Conservation (phyloP, 441 rosid genomes). For the Pelargonium fulgidum region DNA sequence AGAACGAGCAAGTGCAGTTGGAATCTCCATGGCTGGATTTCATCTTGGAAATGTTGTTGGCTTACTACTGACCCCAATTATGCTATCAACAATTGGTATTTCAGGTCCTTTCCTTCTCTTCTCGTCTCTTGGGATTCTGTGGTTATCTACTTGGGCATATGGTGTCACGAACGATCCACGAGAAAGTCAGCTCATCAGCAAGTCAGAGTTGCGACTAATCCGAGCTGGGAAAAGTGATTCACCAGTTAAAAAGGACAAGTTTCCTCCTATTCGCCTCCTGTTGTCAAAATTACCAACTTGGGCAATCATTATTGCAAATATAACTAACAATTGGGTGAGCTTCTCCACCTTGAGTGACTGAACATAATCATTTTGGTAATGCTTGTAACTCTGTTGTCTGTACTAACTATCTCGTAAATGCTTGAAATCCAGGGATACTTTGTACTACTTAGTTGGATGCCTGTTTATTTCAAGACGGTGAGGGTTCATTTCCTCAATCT, state of each 20-base stretch:
- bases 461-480: slow-evolving; percentile 85
- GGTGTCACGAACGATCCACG: slow-evolving; percentile 56
- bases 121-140: slow-evolving; percentile 57
- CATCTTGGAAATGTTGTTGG: slow-evolving; percentile 89
- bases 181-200: slow-evolving; percentile 49
- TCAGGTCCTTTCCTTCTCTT: slow-evolving; percentile 77
- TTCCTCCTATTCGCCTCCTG: slow-evolving; percentile 50
- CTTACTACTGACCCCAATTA: slow-evolving; percentile 61
- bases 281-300: slow-evolving; percentile 71
- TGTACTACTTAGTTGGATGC: slow-evolving; percentile 98
- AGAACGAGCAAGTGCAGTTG: slow-evolving; percentile 84
- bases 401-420: slow-evolving; percentile 7
- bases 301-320: slow-evolving; percentile 80
- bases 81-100: slow-evolving; percentile 63
- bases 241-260: slow-evolving; percentile 19
- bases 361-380: not conserved
- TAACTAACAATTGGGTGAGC: slow-evolving; percentile 88
- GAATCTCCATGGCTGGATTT: slow-evolving; percentile 91
- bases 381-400: not conserved
- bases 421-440: slow-evolving; percentile 69
- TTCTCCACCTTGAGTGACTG: slow-evolving; percentile 1
- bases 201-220: slow-evolving; percentile 58
- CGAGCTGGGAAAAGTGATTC: slow-evolving; percentile 60
- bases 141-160: slow-evolving; percentile 58
- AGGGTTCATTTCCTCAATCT: slow-evolving; percentile 9